phyloP scores from a whole-genome alignment of 768 basidiomycete species.

The Suillus luteus region DNA sequence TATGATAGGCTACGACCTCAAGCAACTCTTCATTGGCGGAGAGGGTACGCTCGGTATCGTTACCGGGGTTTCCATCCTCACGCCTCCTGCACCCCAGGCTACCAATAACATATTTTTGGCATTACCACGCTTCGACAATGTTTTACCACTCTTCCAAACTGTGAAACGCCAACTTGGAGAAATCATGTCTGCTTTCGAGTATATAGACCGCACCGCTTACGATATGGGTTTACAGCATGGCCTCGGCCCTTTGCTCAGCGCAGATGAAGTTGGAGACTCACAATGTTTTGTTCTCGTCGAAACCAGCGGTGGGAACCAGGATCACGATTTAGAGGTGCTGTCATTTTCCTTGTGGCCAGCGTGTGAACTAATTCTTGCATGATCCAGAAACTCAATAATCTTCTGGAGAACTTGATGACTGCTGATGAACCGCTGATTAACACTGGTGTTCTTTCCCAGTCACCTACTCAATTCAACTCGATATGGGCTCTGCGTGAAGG shows the following conservation, averaged over 20 bases:
- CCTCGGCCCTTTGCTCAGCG: constrained; percentile 73
- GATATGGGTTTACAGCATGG: constrained; percentile 84
- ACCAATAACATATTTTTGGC: constrained; percentile 93
- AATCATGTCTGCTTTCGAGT: constrained; percentile 97
- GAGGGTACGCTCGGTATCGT: constrained; percentile 97
- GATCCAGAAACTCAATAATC: constrained; percentile 77
- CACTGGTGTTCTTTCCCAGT: constrained; percentile 91
- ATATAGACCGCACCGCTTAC: constrained; percentile 85
- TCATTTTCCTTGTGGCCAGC: constrained; percentile 9
- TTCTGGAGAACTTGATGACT: constrained; percentile 78
- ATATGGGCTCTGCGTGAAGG: constrained; percentile 93
- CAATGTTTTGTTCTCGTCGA: constrained; percentile 92
- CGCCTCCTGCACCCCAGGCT: constrained; percentile 79
- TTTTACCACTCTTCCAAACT: constrained; percentile 81
- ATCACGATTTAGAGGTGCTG: constrained; percentile 90
- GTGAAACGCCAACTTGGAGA: constrained; percentile 86
- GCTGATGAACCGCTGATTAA: constrained; percentile 76
- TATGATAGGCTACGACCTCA: constrained; percentile 88
- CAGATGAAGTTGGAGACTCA: constrained; percentile 74
- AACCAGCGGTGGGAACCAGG: constrained; percentile 89
- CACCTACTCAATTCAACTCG: constrained; percentile 83
- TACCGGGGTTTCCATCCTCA: constrained; percentile 93
- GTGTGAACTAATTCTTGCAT: constrained; percentile 4
- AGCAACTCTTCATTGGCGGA: constrained; percentile 96
- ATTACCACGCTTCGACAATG: constrained; percentile 81